Base-by-base conservation (phyloP, 129 eudicot species). In the Flaveria linearis region DNA sequence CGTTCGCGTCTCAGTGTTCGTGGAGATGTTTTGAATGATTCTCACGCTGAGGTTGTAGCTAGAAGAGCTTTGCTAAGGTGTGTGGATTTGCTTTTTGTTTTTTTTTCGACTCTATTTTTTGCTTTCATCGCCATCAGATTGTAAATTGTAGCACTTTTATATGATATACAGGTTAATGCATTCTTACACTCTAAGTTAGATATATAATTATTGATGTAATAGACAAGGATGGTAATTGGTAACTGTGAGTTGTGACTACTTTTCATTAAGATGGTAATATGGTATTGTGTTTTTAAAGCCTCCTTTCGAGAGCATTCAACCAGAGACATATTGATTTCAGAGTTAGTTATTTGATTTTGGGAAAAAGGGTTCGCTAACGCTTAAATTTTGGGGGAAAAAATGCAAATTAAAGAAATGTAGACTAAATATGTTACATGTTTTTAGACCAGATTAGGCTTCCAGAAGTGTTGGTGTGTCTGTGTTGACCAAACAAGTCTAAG, bases 21-120 rank as follows among this genome's bases (percentile, higher is more conserved):
- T 16, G 98, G 98, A 7, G 98, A 94, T 46, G 96, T 94, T 47
- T 86, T 89, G 60, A 94, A 94, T 60, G 99, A 91, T 83, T 86
- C 97, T 20, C 99, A 94, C 74, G 99, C 99, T 67, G 99, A 94
- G 73, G 80, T 94, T 77, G 84, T 94, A 11, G 97, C 96, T 42
- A 82, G 99, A 84, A 81, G 99, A 84, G 95, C 93, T 79, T 81
- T 94, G 18, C 80, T 94, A 17, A 94, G 97, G 98, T 94, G 33
- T 65, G 62, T 82, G 17, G 14, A n/a, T 57, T 2, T 49, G 8
- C 13, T 23, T 39, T 39, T 58, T 0, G 50, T 41, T 41, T 7
- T 68, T 65, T 68, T 45, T 16, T 28, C 20, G 25, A 45, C 46
- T 26, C 65, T 43, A 12, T 22, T 20, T 9, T 70, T 10, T 51